Base-by-base conservation (phyloP, 352 stramenopile genomes). In the Phytophthora sansomeana region DNA sequence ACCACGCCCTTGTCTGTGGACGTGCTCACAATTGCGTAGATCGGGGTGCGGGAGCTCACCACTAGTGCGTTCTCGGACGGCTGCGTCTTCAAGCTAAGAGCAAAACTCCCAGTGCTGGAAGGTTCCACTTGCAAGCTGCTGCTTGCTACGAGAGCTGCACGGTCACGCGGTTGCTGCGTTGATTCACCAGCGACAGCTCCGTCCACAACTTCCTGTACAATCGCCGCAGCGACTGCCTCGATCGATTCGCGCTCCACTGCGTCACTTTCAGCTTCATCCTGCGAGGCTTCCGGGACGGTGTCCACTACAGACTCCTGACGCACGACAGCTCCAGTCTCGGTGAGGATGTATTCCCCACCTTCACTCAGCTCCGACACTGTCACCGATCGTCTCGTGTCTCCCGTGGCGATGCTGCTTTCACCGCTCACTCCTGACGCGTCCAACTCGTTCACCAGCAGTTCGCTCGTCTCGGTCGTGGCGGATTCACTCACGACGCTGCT, bases 1-100 rank as follows among this genome's bases (percentile, higher is more conserved):
- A 81, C 71, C 21, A 85, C 60, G 16, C 70, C 73, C 8, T 80
- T 69, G 19, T 69, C 52, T 11, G 43, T 71, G 3, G 73, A 78
- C 4, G 51, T 74, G 17, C 64, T 70, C 10, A 76, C 64, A 32
- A 85, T 65, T 9, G 62, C 59, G 62, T 83, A 83, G 32, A 63
- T 69, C 4, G 62, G 52, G 6, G 21, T 17, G 29, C 17, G 29
- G 17, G 21, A 17, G 7, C 21, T 63, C 5, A 24, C 42, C 3
- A 53, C 11, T 14, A 32, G 48, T 6, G 38, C 38, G n/a, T 39
- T 67, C 5, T 71, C 41, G 3, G 38, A 41, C 4, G 35, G 36
- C 21, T 72, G 46, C 16, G 43, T 58, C 46, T 63, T 71, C 14
- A 43, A 43, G 29, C 64, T 72, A 10, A 54, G 42, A 13, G 38